A percentile compares a stretch with the other conserved stretches of the same genome.
These are phyloP conservation scores for Neophaeococcomyces mojaviensis DNA, from an alignment of 2,329 filamentous ascomycete genomes.

Conservation along the genomic window DNA sequence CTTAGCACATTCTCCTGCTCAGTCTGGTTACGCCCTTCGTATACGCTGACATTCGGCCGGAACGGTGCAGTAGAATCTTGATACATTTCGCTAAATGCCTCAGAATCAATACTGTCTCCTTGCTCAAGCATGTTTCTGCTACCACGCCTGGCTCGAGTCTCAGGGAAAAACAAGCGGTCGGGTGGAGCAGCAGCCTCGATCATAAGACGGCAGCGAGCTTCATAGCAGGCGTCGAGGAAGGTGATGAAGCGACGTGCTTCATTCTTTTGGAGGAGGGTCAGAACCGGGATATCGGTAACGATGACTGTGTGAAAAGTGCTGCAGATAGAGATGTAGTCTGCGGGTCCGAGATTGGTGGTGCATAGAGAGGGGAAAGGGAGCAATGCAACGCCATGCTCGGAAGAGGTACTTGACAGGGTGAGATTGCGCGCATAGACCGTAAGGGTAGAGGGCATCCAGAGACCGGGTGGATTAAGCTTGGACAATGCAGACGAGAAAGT, in stretches of 20 bases:
- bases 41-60: slow-evolving; percentile 67
- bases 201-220: slow-evolving; percentile 69
- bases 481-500: slow-evolving; percentile 6
- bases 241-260: slow-evolving; percentile 76
- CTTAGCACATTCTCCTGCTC: slow-evolving; percentile 20
- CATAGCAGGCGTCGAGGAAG: slow-evolving; percentile 70
- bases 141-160: slow-evolving; percentile 30
- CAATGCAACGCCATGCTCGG: slow-evolving; percentile 30
- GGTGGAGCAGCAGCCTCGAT: slow-evolving; percentile 61
- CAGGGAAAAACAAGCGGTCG: slow-evolving; percentile 72
- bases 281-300: slow-evolving; percentile 60
- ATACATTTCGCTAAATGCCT: slow-evolving; percentile 65
- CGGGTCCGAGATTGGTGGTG: slow-evolving; percentile 59
- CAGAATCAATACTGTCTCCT: slow-evolving; percentile 53
- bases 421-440: slow-evolving; percentile 37
- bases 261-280: slow-evolving; percentile 65
- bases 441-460: slow-evolving; percentile 17
- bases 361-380: slow-evolving; percentile 67
- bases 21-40: slow-evolving; percentile 34
- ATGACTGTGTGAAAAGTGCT: slow-evolving; percentile 74
- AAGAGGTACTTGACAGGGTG: slow-evolving; percentile 36
- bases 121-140: slow-evolving; percentile 19
- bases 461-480: slow-evolving; percentile 14
- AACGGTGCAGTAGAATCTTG: slow-evolving; percentile 72
- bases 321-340: slow-evolving; percentile 75